Evolutionary conservation across 371 early-diverging fungal genomes (phyloP).

Genomic region (Polyrhizophydium stewartii): DNA sequence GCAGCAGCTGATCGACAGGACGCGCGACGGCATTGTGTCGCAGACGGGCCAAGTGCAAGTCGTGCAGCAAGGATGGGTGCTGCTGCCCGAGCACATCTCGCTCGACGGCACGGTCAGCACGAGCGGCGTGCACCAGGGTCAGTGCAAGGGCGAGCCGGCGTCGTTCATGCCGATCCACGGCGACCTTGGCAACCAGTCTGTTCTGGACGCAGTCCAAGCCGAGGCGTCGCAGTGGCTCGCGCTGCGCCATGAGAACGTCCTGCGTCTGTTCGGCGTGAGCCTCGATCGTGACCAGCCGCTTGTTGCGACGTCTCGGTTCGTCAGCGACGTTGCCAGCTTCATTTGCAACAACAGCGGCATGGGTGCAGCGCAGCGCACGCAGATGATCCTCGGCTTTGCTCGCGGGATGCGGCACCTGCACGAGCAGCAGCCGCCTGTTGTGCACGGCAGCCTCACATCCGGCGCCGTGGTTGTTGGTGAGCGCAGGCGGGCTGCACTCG

Average conservation of each 20-base stretch:
- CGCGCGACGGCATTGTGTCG: no score
- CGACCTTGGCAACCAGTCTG: neutral
- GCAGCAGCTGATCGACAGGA: no score
- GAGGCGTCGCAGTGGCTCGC: neutral
- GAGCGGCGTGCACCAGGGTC: neutral
- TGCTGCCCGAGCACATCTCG: neutral
- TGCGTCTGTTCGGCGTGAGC: neutral
- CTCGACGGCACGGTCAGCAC: neutral
- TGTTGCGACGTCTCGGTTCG: neutral
- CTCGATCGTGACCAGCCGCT: neutral
- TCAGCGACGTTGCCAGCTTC: neutral
- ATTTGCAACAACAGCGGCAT: neutral
- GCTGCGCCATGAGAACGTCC: neutral
- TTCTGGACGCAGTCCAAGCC: neutral
- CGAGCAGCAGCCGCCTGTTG: constrained; percentile 8
- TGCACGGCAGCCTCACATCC: no score
- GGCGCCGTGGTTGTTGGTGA: no score
- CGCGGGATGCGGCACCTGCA: constrained; percentile 10
- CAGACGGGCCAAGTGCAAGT: no score
- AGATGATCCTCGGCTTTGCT: neutral
- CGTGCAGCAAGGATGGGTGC: no score
- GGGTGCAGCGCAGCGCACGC: neutral
- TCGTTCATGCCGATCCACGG: neutral
- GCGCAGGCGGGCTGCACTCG: no score
- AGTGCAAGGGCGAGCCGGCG: neutral